Evolutionary conservation across 176 grass and related monocot species (phyloP), one percentile per base, ranked within the genome.

Genomic region (Oryza meyeriana): DNA sequence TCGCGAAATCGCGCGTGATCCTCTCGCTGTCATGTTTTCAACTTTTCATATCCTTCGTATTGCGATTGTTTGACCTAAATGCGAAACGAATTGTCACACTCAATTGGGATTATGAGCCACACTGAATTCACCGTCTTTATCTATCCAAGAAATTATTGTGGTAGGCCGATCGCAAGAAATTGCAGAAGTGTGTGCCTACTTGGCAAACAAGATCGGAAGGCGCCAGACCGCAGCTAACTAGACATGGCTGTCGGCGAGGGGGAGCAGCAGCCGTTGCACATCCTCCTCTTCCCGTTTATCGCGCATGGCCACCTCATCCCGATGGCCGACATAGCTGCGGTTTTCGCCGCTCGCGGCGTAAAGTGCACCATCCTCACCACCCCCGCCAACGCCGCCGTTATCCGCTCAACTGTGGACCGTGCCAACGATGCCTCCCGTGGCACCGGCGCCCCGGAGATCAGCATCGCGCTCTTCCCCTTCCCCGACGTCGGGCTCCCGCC

Each of bases 381-480:
- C 52, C 52, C 52, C 1, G 52, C 10, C 22, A 58, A 58, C 52
- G 52, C 52, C 22, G 22, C 20, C 5, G 52, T 58, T 24, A 58
- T 58, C 22, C 52, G 52, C 8, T 0, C 52, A 24, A 22, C 52
- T 3, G 52, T 58, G 52, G 52, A 58, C 52, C 52, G 52, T 58
- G 52, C 52, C 52, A 58, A 58, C 52, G 22, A 58, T 24, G 18
- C 52, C 20, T 58, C 22, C 52, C 22, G 52, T 58, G 20, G 22
- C 52, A 58, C 52, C 52, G 52, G 52, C 57, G 18, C 35, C 16
- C 67, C 31, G 80, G 29, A 65, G 4, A 12, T 87, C 64, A 66
- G 66, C 50, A 16, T 39, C 47, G 25, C 83, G 48, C 39, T 59
- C 66, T 75, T 91, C 69, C 89, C 85, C 3, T 71, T 29, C 59